phyloP scores from a whole-genome alignment of 805 yeast genomes.

The Candida ascalaphidarum region DNA sequence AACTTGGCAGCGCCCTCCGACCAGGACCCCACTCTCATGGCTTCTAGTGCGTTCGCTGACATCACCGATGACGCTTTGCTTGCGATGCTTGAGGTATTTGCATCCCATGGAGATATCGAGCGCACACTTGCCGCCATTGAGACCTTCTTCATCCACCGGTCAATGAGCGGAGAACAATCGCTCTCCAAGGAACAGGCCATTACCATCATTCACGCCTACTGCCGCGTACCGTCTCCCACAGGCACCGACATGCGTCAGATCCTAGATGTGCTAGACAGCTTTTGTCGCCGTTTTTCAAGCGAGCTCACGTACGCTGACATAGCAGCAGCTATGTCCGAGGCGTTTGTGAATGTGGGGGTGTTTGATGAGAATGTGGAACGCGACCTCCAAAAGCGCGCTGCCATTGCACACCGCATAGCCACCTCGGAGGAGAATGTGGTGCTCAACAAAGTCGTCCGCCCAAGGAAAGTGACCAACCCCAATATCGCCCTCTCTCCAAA shows the following conservation, averaged over 20 bases:
- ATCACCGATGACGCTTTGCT: constrained; percentile 14
- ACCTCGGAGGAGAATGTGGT: background rate
- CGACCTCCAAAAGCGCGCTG: constrained; percentile 2
- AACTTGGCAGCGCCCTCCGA: too few relatives aligned
- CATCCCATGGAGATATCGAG: constrained; percentile 28
- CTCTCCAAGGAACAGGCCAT: constrained; percentile 24
- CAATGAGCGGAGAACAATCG: constrained; percentile 22
- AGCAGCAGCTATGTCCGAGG: constrained; percentile 18
- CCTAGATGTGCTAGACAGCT: constrained; percentile 23
- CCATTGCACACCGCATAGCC: background rate
- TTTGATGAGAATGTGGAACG: constrained; percentile 16
- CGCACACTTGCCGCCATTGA: constrained; percentile 27
- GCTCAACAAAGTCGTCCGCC: constrained; percentile 4
- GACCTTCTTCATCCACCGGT: constrained; percentile 24
- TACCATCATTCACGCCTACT: constrained; percentile 26
- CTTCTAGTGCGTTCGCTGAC: constrained; percentile 6
- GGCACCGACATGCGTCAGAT: too few relatives aligned
- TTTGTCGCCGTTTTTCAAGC: constrained; percentile 7
- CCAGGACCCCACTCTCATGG: too few relatives aligned
- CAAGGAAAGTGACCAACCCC: constrained; percentile 14
- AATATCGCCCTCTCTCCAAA: constrained; percentile 14
- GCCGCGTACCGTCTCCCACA: too few relatives aligned
- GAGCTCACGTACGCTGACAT: constrained; percentile 16
- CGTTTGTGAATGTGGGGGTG: constrained; percentile 16
- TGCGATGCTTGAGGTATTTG: constrained; percentile 20